phyloP scores from a whole-genome alignment of 169 alveolate genomes.

The Plasmodium falciparum region DNA sequence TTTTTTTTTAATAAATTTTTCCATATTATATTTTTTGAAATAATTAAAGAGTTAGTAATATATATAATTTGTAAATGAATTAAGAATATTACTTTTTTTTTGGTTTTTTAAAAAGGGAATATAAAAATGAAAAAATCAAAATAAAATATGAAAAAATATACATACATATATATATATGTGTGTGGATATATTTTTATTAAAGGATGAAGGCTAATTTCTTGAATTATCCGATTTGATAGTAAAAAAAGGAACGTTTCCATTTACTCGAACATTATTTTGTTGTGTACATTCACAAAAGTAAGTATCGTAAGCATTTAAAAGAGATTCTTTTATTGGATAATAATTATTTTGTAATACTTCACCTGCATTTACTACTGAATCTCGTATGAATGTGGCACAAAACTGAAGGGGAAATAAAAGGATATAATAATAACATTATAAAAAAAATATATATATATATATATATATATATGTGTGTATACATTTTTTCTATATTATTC shows the following conservation, averaged over 20 bases:
- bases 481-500: neutral
- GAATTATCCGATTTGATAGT: slow-evolving; percentile 18
- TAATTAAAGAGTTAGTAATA: too few species aligned
- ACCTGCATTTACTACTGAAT: slow-evolving; percentile 45
- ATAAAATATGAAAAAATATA: too few species aligned
- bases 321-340: slow-evolving; percentile 60
- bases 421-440: slow-evolving; percentile 2
- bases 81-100: too few species aligned
- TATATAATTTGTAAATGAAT: too few species aligned
- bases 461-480: neutral
- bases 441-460: neutral
- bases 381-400: slow-evolving; percentile 57
- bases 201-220: neutral
- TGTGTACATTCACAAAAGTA: slow-evolving; percentile 50
- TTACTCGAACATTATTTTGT: slow-evolving; percentile 31
- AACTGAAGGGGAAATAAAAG: slow-evolving; percentile 5
- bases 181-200: neutral
- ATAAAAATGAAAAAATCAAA: too few species aligned
- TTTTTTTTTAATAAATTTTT: too few species aligned
- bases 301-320: slow-evolving; percentile 36
- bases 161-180: too few species aligned
- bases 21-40: too few species aligned
- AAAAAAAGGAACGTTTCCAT: slow-evolving; percentile 63
- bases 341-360: slow-evolving; percentile 57
- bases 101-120: too few species aligned